Percentiles rank a stretch among this genome's conserved stretches.
Evolutionary conservation across 129 eudicot genomes (phyloP).

Genomic region (Rutidosis leptorrhynchoides): DNA sequence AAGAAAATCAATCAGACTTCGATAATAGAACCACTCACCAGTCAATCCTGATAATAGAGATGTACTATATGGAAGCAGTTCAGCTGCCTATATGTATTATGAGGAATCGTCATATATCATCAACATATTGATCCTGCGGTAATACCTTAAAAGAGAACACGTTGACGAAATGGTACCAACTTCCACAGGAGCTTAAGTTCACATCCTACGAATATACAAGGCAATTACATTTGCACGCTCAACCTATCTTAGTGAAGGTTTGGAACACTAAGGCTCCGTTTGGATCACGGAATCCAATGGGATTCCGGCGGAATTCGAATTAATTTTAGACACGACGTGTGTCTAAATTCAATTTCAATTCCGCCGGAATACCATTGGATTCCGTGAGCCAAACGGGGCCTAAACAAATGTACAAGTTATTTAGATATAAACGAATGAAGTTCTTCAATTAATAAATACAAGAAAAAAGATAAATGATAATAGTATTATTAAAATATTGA

Average conservation of each 20-base stretch:
- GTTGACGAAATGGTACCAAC: constrained; percentile 1
- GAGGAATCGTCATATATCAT: constrained; percentile 17
- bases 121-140: constrained; percentile 31
- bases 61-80: constrained; percentile 15
- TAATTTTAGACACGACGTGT: no score
- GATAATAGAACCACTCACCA: constrained; percentile 25
- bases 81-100: constrained; percentile 12
- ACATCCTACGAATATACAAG: not conserved
- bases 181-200: not conserved
- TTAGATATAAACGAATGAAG: not conserved
- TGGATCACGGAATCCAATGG: no score
- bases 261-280: no score
- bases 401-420: not conserved
- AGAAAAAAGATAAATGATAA: no score
- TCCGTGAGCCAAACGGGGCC: no score
- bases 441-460: not conserved
- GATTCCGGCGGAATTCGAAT: no score
- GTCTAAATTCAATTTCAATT: no score
- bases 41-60: constrained; percentile 6
- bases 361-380: no score
- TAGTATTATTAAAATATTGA: no score
- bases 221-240: not conserved
- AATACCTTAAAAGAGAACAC: constrained; percentile 4
- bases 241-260: not conserved
- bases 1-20: not conserved